Conservation (phyloP, 2,329 filamentous ascomycete genomes). For the Sarocladium strictum region DNA sequence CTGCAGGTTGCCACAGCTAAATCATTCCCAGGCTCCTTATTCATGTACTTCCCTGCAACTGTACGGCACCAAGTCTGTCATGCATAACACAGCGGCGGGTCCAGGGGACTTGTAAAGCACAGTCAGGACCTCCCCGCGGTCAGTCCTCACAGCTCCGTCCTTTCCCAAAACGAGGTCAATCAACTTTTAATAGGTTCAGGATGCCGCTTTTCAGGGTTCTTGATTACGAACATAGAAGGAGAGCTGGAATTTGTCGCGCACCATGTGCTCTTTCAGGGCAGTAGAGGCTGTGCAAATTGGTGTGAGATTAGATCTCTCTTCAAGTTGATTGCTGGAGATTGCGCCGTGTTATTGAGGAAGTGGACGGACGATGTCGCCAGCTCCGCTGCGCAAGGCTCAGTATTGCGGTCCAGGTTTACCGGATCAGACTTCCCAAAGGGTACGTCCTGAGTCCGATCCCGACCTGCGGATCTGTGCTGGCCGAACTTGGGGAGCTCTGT, state of each 20-base stretch:
- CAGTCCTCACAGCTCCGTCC: no score
- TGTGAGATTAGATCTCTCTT: neutral
- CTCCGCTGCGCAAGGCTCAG: neutral
- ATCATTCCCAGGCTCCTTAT: neutral
- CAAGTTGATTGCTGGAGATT: conserved; percentile 8
- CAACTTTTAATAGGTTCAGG: neutral
- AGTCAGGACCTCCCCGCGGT: no score
- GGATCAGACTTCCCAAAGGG: neutral
- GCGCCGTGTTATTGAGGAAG: neutral
- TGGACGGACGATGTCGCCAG: neutral
- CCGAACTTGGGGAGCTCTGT: no score
- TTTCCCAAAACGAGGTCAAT: neutral
- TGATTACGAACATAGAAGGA: neutral
- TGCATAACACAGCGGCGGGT: no score
- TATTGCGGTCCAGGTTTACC: neutral
- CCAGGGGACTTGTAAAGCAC: no score
- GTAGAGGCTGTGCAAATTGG: neutral
- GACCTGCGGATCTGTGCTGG: no score
- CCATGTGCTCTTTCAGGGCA: neutral
- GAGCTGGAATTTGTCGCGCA: no score
- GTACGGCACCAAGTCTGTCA: no score
- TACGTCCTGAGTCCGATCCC: no score
- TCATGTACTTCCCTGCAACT: neutral
- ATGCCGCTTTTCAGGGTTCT: neutral
- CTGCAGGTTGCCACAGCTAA: neutral